A percentile compares a stretch with the other conserved stretches of the same genome.
Evolutionary conservation across 2,329 filamentous ascomycete species (phyloP).

Genomic region (Neonectria magnoliae): DNA sequence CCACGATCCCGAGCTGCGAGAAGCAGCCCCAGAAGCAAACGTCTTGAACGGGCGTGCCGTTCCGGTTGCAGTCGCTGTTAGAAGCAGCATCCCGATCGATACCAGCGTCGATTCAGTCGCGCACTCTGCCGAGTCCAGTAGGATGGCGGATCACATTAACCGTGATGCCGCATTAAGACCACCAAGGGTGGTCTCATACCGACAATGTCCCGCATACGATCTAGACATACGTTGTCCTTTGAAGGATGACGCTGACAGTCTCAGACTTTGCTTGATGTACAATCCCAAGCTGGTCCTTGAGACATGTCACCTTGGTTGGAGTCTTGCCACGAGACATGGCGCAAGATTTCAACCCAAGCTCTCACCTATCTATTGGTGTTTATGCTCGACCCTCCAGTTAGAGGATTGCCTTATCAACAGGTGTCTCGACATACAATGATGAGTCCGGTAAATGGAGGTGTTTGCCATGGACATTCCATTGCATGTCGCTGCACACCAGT

Average conservation of each 20-base stretch:
- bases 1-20: conserved; percentile 20
- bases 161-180: neutral
- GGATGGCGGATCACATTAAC: neutral
- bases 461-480: neutral
- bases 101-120: neutral
- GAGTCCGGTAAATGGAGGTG: neutral
- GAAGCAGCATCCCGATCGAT: neutral
- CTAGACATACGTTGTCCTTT: neutral
- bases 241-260: neutral
- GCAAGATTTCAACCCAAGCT: neutral
- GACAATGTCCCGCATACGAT: neutral
- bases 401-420: neutral
- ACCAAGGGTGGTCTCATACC: neutral
- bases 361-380: neutral
- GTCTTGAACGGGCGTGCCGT: neutral
- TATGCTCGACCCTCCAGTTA: neutral
- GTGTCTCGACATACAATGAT: neutral
- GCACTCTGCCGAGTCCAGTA: neutral
- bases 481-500: neutral
- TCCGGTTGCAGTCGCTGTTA: neutral
- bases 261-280: neutral
- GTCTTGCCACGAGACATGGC: neutral
- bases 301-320: neutral
- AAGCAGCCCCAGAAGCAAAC: conserved; percentile 22
- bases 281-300: neutral